Percentiles rank a stretch among this genome's conserved stretches.
Evolutionary conservation across 2,329 filamentous ascomycete species (phyloP).

Genomic region (Stenocarpella maydis): DNA sequence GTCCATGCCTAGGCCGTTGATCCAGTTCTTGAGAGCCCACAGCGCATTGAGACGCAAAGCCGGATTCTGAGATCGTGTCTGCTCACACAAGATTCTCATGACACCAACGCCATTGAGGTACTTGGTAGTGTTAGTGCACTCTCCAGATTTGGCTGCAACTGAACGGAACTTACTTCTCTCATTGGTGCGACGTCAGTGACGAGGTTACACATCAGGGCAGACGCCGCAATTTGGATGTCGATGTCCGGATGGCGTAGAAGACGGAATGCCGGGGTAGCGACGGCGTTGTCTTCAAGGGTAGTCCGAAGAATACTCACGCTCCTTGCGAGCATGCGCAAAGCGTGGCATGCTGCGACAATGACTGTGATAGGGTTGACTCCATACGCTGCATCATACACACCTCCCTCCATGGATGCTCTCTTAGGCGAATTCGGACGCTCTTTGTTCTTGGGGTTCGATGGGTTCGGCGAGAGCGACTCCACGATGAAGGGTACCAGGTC

Average conservation of each 20-base stretch:
- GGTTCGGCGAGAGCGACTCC: conserved; percentile 73
- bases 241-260: conserved; percentile 79
- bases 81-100: conserved; percentile 79
- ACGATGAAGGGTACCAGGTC: conserved; percentile 85
- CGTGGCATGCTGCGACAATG: conserved; percentile 84
- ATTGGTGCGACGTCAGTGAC: conserved; percentile 91
- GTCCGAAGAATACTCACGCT: conserved; percentile 87
- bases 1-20: conserved; percentile 74
- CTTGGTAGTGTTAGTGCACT: conserved; percentile 51
- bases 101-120: conserved; percentile 77
- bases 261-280: conserved; percentile 78
- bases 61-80: conserved; percentile 83
- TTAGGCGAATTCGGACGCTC: conserved; percentile 50
- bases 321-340: conserved; percentile 81
- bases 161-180: conserved; percentile 71
- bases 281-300: conserved; percentile 83
- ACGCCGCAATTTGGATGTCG: conserved; percentile 86
- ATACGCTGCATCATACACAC: conserved; percentile 55
- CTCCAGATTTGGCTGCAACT: no score
- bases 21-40: conserved; percentile 93
- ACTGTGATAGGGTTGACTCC: conserved; percentile 80
- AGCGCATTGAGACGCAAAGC: conserved; percentile 83
- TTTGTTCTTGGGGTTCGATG: conserved; percentile 58
- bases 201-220: conserved; percentile 84
- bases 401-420: conserved; percentile 46